Evolutionary conservation across 345 rosid species (phyloP), one percentile per base, ranked within the genome.

Genomic region (Populus tremula): DNA sequence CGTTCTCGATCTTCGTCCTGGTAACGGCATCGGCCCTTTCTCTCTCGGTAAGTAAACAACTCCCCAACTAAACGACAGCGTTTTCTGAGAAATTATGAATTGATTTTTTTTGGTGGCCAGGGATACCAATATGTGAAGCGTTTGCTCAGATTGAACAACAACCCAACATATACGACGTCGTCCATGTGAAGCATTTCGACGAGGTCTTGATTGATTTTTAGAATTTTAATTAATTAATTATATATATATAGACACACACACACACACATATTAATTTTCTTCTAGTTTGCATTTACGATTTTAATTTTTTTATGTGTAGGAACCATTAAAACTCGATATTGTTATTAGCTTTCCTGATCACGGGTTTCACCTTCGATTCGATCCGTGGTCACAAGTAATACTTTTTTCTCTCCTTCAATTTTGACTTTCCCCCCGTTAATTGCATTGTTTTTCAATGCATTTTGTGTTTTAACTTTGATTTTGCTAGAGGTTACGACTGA

Each of bases 311-410:
- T 80, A 67, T 47, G 9, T 11, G 56, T 82, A 96, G 99, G 98
- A 96, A 81, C 98, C 99, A 69, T 84, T 96, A 39, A 93, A 92
- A 74, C 76, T 93, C 62, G 99, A 96, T 83, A 85, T 93, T n/a
- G 94, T 96, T 47, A 90, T 96, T 68, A 90, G 99, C 87, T 92
- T 93, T 82, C 99, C 98, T 0, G 99, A 96, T 84, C 98, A 96
- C 69, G 99, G 99, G 2, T 96, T 96, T 84, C 98, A 96, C 81
- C 93, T 96, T 50, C 89, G 98, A 6, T 96, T 96, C 78, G 99
- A 96, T 87, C 94, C 99, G 43, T 93, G 94, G 97, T 93, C 99
- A n/a, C 99, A 96, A 94, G 99, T 93, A 78, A 70, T 73, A 18
- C 71, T 73, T 69, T 16, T 63, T 31, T 38, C 7, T 13, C 50